phyloP scores from a whole-genome alignment of 2,329 filamentous ascomycete genomes.

The Fusarium sp. region DNA sequence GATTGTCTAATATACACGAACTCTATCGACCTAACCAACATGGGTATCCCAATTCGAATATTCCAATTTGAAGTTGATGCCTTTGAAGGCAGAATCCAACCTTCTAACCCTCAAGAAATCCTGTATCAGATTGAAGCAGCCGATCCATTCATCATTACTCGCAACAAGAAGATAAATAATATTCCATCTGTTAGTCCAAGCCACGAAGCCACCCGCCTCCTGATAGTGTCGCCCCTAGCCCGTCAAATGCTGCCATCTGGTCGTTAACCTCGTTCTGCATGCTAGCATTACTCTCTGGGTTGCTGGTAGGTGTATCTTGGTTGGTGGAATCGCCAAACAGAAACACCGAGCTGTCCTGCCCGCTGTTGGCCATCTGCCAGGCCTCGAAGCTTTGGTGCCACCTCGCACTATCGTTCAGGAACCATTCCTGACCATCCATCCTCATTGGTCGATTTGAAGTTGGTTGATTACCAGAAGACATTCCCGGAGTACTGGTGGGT shows the following conservation, averaged over 20 bases:
- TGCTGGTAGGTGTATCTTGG: slow-evolving; percentile 32
- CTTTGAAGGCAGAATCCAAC: slow-evolving; percentile 1
- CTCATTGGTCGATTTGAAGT: slow-evolving; percentile 40
- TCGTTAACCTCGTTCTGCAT: slow-evolving; percentile 37
- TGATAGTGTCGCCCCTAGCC: slow-evolving; percentile 46
- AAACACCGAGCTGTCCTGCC: slow-evolving; percentile 42
- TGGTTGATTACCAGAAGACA: slow-evolving; percentile 36
- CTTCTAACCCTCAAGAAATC: background rate
- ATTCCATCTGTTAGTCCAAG: slow-evolving; percentile 44
- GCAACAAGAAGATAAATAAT: background rate
- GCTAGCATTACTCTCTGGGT: slow-evolving; percentile 22
- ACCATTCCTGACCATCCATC: slow-evolving; percentile 67
- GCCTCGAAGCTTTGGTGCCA: slow-evolving; percentile 69
- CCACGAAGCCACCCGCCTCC: slow-evolving; percentile 49
- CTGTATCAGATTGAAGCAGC: background rate
- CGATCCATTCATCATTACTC: background rate
- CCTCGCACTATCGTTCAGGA: slow-evolving; percentile 65
- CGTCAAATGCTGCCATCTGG: slow-evolving; percentile 44
- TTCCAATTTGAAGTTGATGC: slow-evolving; percentile 1
- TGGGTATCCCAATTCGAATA: slow-evolving; percentile 1
- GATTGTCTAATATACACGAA: background rate
- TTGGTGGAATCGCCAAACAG: slow-evolving; percentile 41
- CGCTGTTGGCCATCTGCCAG: slow-evolving; percentile 56
- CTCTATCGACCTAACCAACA: background rate
- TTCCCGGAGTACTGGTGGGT: slow-evolving; percentile 14